Conservation (phyloP, 192 early-diverging fungal genomes). For the Gorgonomyces haynaldii region DNA sequence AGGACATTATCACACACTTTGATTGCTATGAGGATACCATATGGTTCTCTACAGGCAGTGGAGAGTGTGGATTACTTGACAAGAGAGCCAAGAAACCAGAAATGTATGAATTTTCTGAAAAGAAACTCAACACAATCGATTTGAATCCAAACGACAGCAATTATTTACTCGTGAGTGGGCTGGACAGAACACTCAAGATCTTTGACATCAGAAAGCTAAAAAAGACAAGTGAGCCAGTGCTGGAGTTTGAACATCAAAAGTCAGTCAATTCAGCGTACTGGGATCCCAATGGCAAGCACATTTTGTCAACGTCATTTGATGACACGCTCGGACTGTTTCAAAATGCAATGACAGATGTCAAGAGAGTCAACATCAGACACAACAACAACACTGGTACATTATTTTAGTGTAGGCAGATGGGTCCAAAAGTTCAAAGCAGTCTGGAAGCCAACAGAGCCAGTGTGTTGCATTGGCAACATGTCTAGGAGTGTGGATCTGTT, state of each 20-base stretch:
- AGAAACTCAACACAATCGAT: constrained; percentile 52
- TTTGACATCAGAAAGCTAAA: constrained; percentile 48
- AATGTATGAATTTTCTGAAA: constrained; percentile 28
- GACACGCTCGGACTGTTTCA: constrained; percentile 42
- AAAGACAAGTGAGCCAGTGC: constrained; percentile 13
- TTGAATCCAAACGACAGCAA: constrained; percentile 37
- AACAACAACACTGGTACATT: constrained; percentile 51
- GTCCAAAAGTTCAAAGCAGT: constrained; percentile 51
- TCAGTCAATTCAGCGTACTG: constrained; percentile 55
- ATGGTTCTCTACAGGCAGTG: constrained; percentile 45
- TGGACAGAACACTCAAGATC: constrained; percentile 48
- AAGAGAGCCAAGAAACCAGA: constrained; percentile 19
- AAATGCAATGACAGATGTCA: constrained; percentile 21
- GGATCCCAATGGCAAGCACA: constrained; percentile 43
- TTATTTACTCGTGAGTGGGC: constrained; percentile 32
- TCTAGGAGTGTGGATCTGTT: constrained; percentile 47
- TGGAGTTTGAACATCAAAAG: constrained; percentile 33
- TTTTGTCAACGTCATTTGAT: constrained; percentile 48
- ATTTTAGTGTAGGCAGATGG: constrained; percentile 31
- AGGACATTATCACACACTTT: constrained; percentile 28
- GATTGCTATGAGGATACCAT: constrained; percentile 26
- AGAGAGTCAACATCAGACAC: constrained; percentile 32
- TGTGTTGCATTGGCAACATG: constrained; percentile 52
- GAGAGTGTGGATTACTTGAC: constrained; percentile 38
- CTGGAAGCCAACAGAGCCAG: constrained; percentile 29